Conservation (phyloP, 768 basidiomycete genomes). For the Pleurotus pulmonarius region DNA sequence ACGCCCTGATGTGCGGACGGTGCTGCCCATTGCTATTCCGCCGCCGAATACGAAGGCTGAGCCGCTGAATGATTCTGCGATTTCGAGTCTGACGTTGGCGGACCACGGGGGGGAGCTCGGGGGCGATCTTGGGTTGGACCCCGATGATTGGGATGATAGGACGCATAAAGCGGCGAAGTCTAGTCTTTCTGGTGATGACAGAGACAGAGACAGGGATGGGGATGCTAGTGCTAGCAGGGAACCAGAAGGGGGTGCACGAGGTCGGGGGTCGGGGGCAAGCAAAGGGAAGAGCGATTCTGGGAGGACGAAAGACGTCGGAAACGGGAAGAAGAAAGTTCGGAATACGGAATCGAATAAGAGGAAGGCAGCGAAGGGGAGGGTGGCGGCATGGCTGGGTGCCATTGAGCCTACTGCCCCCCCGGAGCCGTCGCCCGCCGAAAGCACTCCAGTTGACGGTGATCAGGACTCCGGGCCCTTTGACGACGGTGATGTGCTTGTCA, state of each 20-base stretch:
- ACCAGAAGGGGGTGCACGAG: constrained; percentile 11
- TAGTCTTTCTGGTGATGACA: constrained; percentile 22
- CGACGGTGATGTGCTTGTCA: too few relatives aligned
- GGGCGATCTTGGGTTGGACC: constrained; percentile 17
- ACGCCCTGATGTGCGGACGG: constrained; percentile 28
- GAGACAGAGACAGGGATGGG: constrained; percentile 8
- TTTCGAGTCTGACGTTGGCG: constrained; percentile 51
- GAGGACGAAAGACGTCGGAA: constrained; percentile 23
- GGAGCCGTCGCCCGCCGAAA: constrained; percentile 41
- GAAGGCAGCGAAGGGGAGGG: constrained; percentile 57
- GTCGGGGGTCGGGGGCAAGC: constrained; percentile 3
- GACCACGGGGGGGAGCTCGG: constrained; percentile 20
- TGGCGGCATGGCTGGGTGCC: constrained; percentile 75
- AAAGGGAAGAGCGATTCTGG: constrained; percentile 22
- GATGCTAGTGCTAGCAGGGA: constrained; percentile 12
- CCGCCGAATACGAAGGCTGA: constrained; percentile 24
- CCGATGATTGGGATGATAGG: constrained; percentile 36
- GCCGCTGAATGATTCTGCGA: constrained; percentile 47
- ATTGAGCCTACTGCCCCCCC: constrained; percentile 59
- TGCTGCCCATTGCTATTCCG: constrained; percentile 34
- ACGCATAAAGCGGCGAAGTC: constrained; percentile 33
- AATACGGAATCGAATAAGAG: constrained; percentile 16
- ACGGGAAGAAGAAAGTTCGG: constrained; percentile 20
- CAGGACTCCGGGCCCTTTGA: neutral
- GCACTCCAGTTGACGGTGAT: constrained; percentile 18